Evolutionary conservation across 495 filamentous ascomycete species (phyloP).

Genomic region (Durotheca rogersii): DNA sequence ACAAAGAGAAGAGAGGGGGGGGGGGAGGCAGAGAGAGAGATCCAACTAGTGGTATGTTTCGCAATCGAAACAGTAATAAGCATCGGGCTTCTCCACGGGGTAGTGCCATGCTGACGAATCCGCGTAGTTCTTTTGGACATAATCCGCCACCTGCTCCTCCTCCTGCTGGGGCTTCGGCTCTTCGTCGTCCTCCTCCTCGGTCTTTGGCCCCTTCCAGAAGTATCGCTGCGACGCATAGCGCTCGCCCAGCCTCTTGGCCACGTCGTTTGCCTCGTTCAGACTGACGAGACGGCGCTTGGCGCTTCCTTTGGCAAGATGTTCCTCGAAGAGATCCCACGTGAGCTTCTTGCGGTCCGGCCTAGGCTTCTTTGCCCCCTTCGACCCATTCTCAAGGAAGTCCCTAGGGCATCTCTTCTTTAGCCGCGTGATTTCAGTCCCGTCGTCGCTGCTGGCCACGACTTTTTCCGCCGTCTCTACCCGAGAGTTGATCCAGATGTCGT

Average conservation of each 20-base stretch:
- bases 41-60: too few species aligned
- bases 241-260: conserved; percentile 61
- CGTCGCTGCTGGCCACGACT: not conserved
- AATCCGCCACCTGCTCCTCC: conserved; percentile 17
- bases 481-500: conserved; percentile 50
- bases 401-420: conserved; percentile 8
- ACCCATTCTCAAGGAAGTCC: conserved; percentile 7
- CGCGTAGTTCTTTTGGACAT: conserved; percentile 10
- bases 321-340: conserved; percentile 38
- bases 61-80: too few species aligned
- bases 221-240: conserved; percentile 33
- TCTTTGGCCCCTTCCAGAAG: not conserved
- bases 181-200: conserved; percentile 10
- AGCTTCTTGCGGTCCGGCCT: conserved; percentile 21
- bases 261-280: conserved; percentile 70
- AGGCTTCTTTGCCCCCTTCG: conserved; percentile 8
- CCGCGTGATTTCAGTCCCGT: not conserved
- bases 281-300: conserved; percentile 63
- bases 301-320: conserved; percentile 24
- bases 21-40: too few species aligned
- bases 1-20: too few species aligned
- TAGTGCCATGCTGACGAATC: too few species aligned
- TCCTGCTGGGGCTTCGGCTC: conserved; percentile 11
- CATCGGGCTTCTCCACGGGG: too few species aligned
- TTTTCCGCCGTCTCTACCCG: conserved; percentile 10